These are phyloP conservation scores for Penicillium brasilianum DNA, from an alignment of 2,329 filamentous ascomycete genomes.

Conservation along the genomic window DNA sequence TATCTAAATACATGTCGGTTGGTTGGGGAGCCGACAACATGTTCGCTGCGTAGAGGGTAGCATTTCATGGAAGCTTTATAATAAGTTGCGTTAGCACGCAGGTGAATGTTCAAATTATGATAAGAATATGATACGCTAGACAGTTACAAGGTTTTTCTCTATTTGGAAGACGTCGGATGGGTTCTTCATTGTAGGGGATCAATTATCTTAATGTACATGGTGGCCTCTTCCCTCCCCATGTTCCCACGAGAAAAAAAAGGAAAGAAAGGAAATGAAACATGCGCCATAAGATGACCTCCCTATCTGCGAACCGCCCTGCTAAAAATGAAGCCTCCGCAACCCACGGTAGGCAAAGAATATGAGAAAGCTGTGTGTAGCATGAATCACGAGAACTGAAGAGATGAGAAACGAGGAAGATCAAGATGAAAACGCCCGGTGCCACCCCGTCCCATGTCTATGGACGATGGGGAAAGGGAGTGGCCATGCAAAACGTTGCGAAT, in stretches of 20 bases:
- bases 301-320: background rate
- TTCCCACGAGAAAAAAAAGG: background rate
- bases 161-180: background rate
- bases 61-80: too few relatives aligned
- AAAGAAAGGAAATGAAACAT: background rate
- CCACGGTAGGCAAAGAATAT: constrained; percentile 3
- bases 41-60: constrained; percentile 5
- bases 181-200: constrained; percentile 11
- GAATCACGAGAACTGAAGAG: background rate
- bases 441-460: background rate
- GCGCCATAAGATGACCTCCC: constrained; percentile 16
- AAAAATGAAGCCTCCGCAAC: background rate
- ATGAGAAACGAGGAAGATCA: background rate
- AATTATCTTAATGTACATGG: constrained; percentile 18
- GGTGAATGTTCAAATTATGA: background rate
- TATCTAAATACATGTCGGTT: constrained; percentile 30
- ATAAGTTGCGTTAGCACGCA: background rate
- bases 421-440: background rate
- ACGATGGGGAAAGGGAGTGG: background rate
- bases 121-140: background rate
- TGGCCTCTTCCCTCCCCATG: background rate
- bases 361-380: background rate
- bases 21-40: constrained; percentile 23
- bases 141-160: background rate
- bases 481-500: constrained; percentile 13